A percentile compares a stretch with the other conserved stretches of the same genome.
These are phyloP conservation scores for Exophiala calicioides DNA, from an alignment of 2,329 filamentous ascomycete genomes.

Conservation along the genomic window DNA sequence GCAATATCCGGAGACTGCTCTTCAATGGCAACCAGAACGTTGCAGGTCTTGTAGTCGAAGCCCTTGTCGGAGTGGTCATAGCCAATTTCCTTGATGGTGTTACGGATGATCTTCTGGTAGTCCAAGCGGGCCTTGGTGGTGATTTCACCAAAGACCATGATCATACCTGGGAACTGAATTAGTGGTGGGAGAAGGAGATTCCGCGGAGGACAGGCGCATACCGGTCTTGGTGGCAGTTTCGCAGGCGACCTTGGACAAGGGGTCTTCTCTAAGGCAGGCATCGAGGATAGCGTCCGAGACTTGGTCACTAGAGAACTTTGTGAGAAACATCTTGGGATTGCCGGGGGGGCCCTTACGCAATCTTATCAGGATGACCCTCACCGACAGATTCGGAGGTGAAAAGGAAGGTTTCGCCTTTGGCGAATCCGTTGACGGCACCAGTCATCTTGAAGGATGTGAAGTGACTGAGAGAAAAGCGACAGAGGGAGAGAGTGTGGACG, in stretches of 20 bases:
- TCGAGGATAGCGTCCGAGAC: slow-evolving; percentile 98
- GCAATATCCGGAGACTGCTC: slow-evolving; percentile 98
- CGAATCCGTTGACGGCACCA: slow-evolving; percentile 25
- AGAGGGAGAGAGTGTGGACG: slow-evolving; percentile 30
- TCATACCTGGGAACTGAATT: slow-evolving; percentile 59
- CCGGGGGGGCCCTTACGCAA: slow-evolving; percentile 59
- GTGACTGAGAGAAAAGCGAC: not conserved
- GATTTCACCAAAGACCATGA: slow-evolving; percentile 99
- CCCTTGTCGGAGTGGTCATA: slow-evolving; percentile 97
- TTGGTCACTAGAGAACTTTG: slow-evolving; percentile 67
- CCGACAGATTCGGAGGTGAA: slow-evolving; percentile 91
- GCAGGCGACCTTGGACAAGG: slow-evolving; percentile 97
- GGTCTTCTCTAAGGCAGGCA: slow-evolving; percentile 91
- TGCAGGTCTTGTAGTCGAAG: slow-evolving; percentile 99
- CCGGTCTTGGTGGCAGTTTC: slow-evolving; percentile 99
- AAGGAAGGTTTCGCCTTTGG: slow-evolving; percentile 70
- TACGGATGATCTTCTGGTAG: slow-evolving; percentile 97
- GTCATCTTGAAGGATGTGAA: slow-evolving; percentile 20
- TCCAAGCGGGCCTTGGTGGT: slow-evolving; percentile 93
- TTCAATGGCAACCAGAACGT: slow-evolving; percentile 98
- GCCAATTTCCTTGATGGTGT: slow-evolving; percentile 95
- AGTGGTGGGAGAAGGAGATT: slow-evolving; percentile 5
- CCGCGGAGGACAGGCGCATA: slow-evolving; percentile 39
- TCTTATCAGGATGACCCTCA: slow-evolving; percentile 94
- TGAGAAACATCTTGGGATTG: slow-evolving; percentile 9